Base-by-base conservation (phyloP, 305 asterid genomes). In the Solanum hybrid region DNA sequence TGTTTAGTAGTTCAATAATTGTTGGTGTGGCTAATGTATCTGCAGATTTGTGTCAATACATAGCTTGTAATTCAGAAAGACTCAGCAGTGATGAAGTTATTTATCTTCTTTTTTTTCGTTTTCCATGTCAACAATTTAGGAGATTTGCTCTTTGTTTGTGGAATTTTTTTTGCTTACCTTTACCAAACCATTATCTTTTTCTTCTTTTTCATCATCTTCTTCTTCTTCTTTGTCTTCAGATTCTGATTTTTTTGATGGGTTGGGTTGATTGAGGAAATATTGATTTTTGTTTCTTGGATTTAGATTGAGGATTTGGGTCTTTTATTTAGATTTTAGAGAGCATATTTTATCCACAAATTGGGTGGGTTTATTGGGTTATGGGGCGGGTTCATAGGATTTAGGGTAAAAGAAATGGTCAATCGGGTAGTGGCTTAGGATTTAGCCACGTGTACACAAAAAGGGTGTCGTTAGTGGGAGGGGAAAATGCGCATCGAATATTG, bases 51-150 rank as follows among this genome's bases (percentile, higher is more conserved):
- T 90, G 91, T 37, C 91, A 90, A 86, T 86, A 90, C 91, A 78
- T 90, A 86, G 89, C 91, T 11, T 90, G 91, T 89, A 90, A 90
- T 31, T 89, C 91, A 26, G 91, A 90, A 68, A 76, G 89, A 39
- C 75, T 90, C 5, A 78, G 82, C 73, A 87, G 91, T 89, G 91
- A 90, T n/a, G 86, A 87, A 86, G 89, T 86, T 11, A 87, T 90
- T 24, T 78, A 61, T 65, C 91, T 90, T 61, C 65, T 87, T 75
- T 90, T 90, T 72, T 87, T n/a, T n/a, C n/a, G 90, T 86, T 87
- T 87, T 22, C 91, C 91, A 20, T 79, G 89, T 78, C 91, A 88
- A 68, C 91, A 90, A 68, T 32, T 90, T 29, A 73, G 90, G 88
- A 87, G 90, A 27, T 72, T 90, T 79, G 83, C 90, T 31, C 78